Percentiles rank a stretch among this genome's conserved stretches.
Evolutionary conservation across 495 filamentous ascomycete genomes (phyloP).

Genomic region (Penicillium flavigenum): DNA sequence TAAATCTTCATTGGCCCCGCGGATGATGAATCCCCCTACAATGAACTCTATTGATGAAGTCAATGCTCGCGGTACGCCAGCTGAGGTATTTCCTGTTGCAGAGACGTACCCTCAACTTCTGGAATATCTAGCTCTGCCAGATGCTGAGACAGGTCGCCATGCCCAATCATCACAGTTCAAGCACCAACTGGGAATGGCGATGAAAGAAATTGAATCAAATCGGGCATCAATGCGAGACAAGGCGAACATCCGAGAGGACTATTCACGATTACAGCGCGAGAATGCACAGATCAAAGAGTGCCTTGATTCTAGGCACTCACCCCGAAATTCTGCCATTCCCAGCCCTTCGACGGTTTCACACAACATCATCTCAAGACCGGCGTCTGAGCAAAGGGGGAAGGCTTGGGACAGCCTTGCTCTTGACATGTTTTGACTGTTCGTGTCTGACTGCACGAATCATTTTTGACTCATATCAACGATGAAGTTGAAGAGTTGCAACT

Average conservation of each 20-base stretch:
- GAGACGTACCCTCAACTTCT: constrained; percentile 20
- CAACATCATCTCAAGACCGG: constrained; percentile 14
- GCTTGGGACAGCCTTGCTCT: constrained; percentile 33
- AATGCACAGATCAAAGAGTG: constrained; percentile 27
- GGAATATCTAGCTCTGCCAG: constrained; percentile 12
- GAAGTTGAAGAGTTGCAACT: background rate
- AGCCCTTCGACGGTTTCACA: constrained; percentile 11
- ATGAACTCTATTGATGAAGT: constrained; percentile 5
- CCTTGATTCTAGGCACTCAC: constrained; percentile 19
- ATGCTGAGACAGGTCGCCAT: background rate
- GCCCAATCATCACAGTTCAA: constrained; percentile 17
- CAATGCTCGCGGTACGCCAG: constrained; percentile 5
- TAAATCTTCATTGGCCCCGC: background rate
- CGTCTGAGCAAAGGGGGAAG: constrained; percentile 20
- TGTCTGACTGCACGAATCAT: background rate
- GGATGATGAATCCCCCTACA: background rate
- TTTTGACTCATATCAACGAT: background rate
- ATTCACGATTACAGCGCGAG: constrained; percentile 22
- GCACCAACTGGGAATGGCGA: constrained; percentile 24
- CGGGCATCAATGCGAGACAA: constrained; percentile 17
- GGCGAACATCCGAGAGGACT: constrained; percentile 24
- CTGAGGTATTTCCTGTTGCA: constrained; percentile 12
- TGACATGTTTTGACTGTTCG: constrained; percentile 27
- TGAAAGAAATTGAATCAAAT: constrained; percentile 26
- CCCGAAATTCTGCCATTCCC: constrained; percentile 10